Evolutionary conservation across 306 rosid species (phyloP).

Genomic region (Cucurbita ficifolia): DNA sequence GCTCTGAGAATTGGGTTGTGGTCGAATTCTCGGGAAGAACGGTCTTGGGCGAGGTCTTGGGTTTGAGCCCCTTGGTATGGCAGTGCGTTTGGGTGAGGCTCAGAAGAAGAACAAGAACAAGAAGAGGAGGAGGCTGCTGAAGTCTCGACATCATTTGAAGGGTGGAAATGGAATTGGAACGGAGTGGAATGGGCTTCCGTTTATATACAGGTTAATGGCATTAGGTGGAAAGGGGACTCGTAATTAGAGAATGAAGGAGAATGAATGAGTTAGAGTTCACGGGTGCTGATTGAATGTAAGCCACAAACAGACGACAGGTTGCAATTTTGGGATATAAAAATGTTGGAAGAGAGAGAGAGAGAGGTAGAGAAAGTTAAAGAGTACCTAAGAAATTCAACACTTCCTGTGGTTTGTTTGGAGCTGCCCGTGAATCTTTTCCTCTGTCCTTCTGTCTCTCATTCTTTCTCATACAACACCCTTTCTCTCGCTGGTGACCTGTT

Average conservation of each 20-base stretch:
- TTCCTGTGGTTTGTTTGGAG: slow-evolving; percentile 31
- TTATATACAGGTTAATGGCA: slow-evolving; percentile 5
- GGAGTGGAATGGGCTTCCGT: too few species aligned
- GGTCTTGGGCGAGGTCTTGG: neutral
- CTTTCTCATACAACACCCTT: neutral
- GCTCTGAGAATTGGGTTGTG: slow-evolving; percentile 37
- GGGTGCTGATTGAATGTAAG: slow-evolving; percentile 37
- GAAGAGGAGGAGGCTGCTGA: slow-evolving; percentile 10
- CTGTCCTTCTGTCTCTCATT: slow-evolving; percentile 19
- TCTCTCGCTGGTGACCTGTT: too few species aligned
- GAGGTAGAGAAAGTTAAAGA: too few species aligned
- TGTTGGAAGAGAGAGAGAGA: neutral
- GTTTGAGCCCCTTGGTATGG: slow-evolving; percentile 40
- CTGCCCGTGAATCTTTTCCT: slow-evolving; percentile 50
- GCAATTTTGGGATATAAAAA: slow-evolving; percentile 28
- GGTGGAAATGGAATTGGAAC: neutral
- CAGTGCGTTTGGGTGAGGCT: slow-evolving; percentile 15
- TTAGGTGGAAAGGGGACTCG: slow-evolving; percentile 36
- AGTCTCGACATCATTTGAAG: slow-evolving; percentile 27
- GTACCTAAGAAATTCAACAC: neutral
- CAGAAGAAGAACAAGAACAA: slow-evolving; percentile 28
- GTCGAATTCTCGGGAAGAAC: slow-evolving; percentile 18
- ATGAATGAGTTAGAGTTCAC: slow-evolving; percentile 40
- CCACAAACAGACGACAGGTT: slow-evolving; percentile 29
- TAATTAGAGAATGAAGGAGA: slow-evolving; percentile 31